Base-by-base conservation (phyloP, 192 early-diverging fungal species). In the Phlyctochytrium planicorne region DNA sequence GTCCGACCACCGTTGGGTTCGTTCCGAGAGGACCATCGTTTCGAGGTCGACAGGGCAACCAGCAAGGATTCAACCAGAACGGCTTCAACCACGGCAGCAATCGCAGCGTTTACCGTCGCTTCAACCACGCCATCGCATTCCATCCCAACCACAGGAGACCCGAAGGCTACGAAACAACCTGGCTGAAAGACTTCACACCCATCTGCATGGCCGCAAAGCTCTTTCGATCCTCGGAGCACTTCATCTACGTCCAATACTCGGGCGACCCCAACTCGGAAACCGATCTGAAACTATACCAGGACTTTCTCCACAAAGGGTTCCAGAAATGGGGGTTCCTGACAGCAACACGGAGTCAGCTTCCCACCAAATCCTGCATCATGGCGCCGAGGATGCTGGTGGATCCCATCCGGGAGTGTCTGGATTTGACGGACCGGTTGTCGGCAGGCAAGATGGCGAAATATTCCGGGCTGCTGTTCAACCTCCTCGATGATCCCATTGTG, bases 381-480 rank as follows among this genome's bases (percentile, higher is more conserved):
- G n/a, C n/a, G n/a, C n/a, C n/a, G n/a, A n/a, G n/a, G n/a, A n/a
- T n/a, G 47, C 35, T 63, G 67, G 33, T 30, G n/a, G 23, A 30
- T 69, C 16, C 36, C 59, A 16, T 23, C 34, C 25, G 16, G 1
- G 0, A 1, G 35, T 3, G 17, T n/a, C n/a, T n/a, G n/a, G n/a
- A n/a, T n/a, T 27, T 71, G 12, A 2, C 6, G 14, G 53, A 56
- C 6, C 52, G 25, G 24, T n/a, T n/a, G n/a, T n/a, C n/a, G n/a
- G n/a, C n/a, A n/a, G 30, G 47, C 17, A 70, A 60, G 47, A n/a
- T 61, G 23, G 59, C 67, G 2, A 73, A 73, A 34, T 73, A 73
- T 34, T 20, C 34, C 16, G 71, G 71, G 1, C 71, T 73, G 34
- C 32, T 68, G 3, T 62, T 73, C n/a, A 73, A 73, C 59, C 60